Evolutionary conservation across 2,329 filamentous ascomycete genomes (phyloP), one percentile per base, ranked within the genome.

Genomic region (Chrysoporthe cubensis): DNA sequence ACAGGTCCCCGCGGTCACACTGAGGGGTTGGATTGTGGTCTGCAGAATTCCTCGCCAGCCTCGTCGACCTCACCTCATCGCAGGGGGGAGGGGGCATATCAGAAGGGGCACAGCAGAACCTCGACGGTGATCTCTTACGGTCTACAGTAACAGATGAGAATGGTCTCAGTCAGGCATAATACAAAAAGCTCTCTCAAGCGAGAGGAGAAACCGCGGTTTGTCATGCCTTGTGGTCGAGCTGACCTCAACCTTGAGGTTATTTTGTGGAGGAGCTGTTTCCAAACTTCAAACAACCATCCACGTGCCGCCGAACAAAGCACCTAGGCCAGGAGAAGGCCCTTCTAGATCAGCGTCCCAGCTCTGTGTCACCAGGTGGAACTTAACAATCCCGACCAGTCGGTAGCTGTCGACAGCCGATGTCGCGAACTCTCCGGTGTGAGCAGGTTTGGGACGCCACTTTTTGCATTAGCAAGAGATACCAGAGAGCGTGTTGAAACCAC

Each of bases 401-500:
- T 54, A 50, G 14, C 21, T 52, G 14, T 52, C 26, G 52, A 37
- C 13, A 21, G 52, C 52, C 60, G 13, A 42, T 40, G 40, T 42
- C 58, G 43, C 43, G 26, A 52, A 32, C 14, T 26, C n/a, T 32
- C 50, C 32, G 50, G 50, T 21, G 50, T 54, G 58, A 61, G 58
- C 40, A 61, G 42, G 58, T 46, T 61, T 43, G 40, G 32, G n/a
- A 46, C 32, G 54, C 14, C 34, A 34, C 16, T 40, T 9, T 37
- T 32, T n/a, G 34, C 34, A 3, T 34, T 16, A 40, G 16, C 26
- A 54, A 57, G 34, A 40, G 7, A 7, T 57, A 14, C 54, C 34
- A 37, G 2, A 43, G 14, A 26, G 16, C 7, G 34, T 26, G 16
- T 52, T 44, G 52, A n/a, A 52, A 56, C n/a, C 26, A 18, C 54